These are phyloP conservation scores for Pontederia paniculata DNA, from an alignment of 176 grass and related monocot species.

Conservation along the genomic window DNA sequence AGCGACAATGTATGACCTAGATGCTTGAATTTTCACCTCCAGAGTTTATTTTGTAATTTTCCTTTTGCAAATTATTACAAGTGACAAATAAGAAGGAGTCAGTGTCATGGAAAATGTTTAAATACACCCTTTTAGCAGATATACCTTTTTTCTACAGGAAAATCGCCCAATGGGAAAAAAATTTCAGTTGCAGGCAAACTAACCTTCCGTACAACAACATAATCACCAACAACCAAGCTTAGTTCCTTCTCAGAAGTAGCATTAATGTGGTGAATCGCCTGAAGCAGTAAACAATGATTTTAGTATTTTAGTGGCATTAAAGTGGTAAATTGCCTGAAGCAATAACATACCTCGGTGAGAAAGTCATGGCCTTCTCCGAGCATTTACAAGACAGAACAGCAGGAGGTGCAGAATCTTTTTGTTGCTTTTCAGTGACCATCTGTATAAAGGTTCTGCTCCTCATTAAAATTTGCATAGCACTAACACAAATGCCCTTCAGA, in stretches of 20 bases:
- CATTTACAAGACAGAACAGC: slow-evolving; percentile 61
- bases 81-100: too few relatives aligned
- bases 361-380: slow-evolving; percentile 79
- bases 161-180: too few relatives aligned
- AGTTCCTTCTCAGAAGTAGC: slow-evolving; percentile 61
- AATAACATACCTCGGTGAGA: slow-evolving; percentile 64
- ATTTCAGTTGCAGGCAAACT: neutral
- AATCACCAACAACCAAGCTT: slow-evolving; percentile 74
- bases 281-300: neutral
- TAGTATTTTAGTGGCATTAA: slow-evolving; percentile 35
- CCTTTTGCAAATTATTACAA: too few relatives aligned
- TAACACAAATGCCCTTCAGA: slow-evolving; percentile 10
- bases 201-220: slow-evolving; percentile 92
- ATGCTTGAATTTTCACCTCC: too few relatives aligned
- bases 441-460: slow-evolving; percentile 19
- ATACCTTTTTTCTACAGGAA: too few relatives aligned
- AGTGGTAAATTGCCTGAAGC: slow-evolving; percentile 63
- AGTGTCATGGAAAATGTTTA: too few relatives aligned
- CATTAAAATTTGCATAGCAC: neutral
- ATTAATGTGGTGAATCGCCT: slow-evolving; percentile 79
- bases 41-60: too few relatives aligned
- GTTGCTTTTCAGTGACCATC: slow-evolving; percentile 95
- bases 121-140: too few relatives aligned
- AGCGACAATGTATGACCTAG: too few relatives aligned
- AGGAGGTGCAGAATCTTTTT: slow-evolving; percentile 81